Evolutionary conservation across 1,139 yeast genomes (phyloP).

Genomic region (Debaryomyces udenii): DNA sequence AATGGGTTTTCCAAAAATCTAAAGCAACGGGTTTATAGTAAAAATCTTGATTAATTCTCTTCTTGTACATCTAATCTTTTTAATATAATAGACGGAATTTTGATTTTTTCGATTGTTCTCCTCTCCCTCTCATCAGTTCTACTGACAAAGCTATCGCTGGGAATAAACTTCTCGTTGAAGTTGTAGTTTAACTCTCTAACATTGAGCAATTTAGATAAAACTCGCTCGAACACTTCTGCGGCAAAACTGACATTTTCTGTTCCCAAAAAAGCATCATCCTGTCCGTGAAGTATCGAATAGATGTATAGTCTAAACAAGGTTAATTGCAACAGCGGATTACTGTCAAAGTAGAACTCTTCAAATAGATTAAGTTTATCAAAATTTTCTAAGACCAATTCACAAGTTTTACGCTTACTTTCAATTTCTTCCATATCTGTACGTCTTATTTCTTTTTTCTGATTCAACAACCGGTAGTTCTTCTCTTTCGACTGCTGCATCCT

Average conservation of each 20-base stretch:
- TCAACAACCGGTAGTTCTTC: background rate
- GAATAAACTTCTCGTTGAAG: constrained; percentile 11
- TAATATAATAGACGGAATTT: constrained; percentile 12
- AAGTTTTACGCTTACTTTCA: background rate
- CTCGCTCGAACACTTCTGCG: constrained; percentile 2
- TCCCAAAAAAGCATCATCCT: constrained; percentile 10
- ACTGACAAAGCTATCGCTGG: background rate
- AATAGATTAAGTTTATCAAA: constrained; percentile 10
- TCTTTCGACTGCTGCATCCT: background rate
- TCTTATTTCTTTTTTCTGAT: too few species aligned
- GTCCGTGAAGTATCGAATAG: constrained; percentile 12
- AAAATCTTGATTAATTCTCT: constrained; percentile 2
- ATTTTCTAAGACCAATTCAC: constrained; percentile 12
- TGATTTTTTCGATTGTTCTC: constrained; percentile 9
- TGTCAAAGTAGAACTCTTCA: constrained; percentile 2
- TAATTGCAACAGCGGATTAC: background rate
- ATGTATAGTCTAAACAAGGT: constrained; percentile 14
- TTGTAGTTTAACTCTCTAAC: constrained; percentile 11
- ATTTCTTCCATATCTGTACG: too few species aligned
- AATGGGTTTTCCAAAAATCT: constrained; percentile 59
- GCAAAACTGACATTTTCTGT: background rate
- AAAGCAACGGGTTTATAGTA: constrained; percentile 27
- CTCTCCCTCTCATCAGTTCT: background rate
- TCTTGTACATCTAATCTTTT: constrained; percentile 12
- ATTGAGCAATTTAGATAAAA: constrained; percentile 8